phyloP scores from a whole-genome alignment of 805 yeast genomes.

The Isabelozyma heimii region DNA sequence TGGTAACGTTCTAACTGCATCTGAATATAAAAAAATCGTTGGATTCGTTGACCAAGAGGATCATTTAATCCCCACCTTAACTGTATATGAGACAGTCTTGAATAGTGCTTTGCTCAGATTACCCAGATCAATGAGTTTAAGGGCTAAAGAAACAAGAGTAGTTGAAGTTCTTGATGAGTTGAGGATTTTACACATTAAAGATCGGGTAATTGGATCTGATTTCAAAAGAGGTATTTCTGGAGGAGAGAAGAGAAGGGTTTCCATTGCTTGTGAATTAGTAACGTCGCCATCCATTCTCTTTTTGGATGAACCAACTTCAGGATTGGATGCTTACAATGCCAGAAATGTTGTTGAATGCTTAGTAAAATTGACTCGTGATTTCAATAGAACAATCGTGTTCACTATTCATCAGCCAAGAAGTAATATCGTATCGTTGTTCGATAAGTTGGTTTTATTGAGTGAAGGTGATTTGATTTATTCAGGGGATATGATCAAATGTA shows the following conservation, averaged over 20 bases:
- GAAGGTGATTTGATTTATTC: slow-evolving; percentile 86
- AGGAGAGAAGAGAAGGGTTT: slow-evolving; percentile 88
- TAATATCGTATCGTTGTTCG: slow-evolving; percentile 89
- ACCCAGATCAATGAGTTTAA: slow-evolving; percentile 74
- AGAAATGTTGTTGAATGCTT: slow-evolving; percentile 84
- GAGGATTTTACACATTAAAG: slow-evolving; percentile 78
- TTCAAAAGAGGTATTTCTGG: slow-evolving; percentile 91
- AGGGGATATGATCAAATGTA: slow-evolving; percentile 75
- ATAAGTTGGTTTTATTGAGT: slow-evolving; percentile 73
- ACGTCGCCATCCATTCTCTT: slow-evolving; percentile 83
- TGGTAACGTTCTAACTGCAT: slow-evolving; percentile 50
- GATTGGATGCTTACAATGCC: slow-evolving; percentile 92
- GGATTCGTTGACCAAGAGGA: slow-evolving; percentile 98
- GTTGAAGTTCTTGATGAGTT: slow-evolving; percentile 82
- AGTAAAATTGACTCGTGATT: slow-evolving; percentile 73
- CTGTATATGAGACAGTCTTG: slow-evolving; percentile 93
- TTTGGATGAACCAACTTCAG: slow-evolving; percentile 93
- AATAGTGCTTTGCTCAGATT: slow-evolving; percentile 87
- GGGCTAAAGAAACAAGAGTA: slow-evolving; percentile 75
- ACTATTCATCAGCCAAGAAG: slow-evolving; percentile 98
- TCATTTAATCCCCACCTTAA: slow-evolving; percentile 82
- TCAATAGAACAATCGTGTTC: slow-evolving; percentile 83
- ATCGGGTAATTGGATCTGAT: slow-evolving; percentile 84
- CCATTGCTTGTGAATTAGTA: slow-evolving; percentile 90
- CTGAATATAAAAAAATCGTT: slow-evolving; percentile 60